phyloP scores from a whole-genome alignment of 2,329 filamentous ascomycete species.

The Talaromyces sp. region DNA sequence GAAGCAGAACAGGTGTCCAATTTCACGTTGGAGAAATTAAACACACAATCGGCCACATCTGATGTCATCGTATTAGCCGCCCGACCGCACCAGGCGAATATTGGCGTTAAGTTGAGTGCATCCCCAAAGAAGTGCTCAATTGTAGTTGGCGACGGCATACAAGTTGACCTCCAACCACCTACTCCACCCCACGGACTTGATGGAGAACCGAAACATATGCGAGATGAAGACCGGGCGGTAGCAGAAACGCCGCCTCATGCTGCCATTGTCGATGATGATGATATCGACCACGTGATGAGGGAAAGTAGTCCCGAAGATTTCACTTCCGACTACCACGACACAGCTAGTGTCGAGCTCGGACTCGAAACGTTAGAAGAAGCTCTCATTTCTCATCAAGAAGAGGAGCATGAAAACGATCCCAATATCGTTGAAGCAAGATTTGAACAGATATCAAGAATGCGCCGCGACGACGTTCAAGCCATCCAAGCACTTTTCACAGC shows the following conservation, averaged over 20 bases:
- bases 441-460: slow-evolving; percentile 6
- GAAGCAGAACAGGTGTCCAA: background rate
- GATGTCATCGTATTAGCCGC: background rate
- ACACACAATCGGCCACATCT: background rate
- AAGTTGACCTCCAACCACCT: background rate
- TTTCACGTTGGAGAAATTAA: background rate
- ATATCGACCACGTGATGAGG: slow-evolving; percentile 4
- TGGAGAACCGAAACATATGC: background rate
- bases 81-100: slow-evolving; percentile 2
- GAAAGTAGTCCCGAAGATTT: slow-evolving; percentile 15
- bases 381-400: background rate
- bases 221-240: background rate
- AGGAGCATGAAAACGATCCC: background rate
- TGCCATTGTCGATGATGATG: background rate
- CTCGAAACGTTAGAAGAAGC: background rate
- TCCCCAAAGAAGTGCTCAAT: background rate
- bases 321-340: slow-evolving; percentile 28
- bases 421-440: background rate
- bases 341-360: slow-evolving; percentile 37
- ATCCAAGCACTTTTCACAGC: slow-evolving; percentile 7
- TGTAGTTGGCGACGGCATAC: background rate
- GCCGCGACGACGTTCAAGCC: slow-evolving; percentile 14
- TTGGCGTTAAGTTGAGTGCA: slow-evolving; percentile 4
- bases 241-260: slow-evolving; percentile 1
- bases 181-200: background rate